Evolutionary conservation across 2,329 filamentous ascomycete genomes (phyloP), one percentile per base, ranked within the genome.

Genomic region (Boeremia lycopersici): DNA sequence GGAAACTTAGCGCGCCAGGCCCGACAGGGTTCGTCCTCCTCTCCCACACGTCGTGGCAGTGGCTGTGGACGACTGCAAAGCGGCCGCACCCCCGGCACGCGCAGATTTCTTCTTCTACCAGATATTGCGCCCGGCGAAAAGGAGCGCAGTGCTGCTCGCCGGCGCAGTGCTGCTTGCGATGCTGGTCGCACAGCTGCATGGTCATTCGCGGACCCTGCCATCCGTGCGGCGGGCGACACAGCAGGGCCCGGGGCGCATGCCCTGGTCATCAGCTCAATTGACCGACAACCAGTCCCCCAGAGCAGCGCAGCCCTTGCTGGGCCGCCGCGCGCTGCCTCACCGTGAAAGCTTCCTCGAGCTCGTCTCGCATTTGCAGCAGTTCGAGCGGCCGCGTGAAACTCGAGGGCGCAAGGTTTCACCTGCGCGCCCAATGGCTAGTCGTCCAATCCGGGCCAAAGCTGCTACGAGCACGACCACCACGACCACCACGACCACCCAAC

Each of bases 301-400:
- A 23, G 19, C 19, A 23, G 19, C 19, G 19, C 19, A 3, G 19
- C 19, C 19, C 19, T 23, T 23, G 19, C 19, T 5, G 19, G 19
- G 19, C 19, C 3, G 19, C 19, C 19, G 19, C 19, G 3, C 19
- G 19, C 15, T 15, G 35, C 23, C 13, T 23, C 13, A 15, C 15
- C 11, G 25, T 26, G 23, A 33, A 50, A 49, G 39, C 52, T 55
- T 38, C 41, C 38, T 42, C 39, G 33, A 17, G 29, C 31, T 19
- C 57, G 57, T 60, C 57, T 60, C 53, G 57, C 47, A 54, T 60
- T 28, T 57, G 57, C 53, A 46, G 46, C 57, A 60, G 19, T 49
- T 36, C 15, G 48, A 38, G 30, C 31, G 19, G 41, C 35, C 56
- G 52, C 48, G 35, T 40, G 56, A 48, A 31, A 48, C 36, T 53